Evolutionary conservation across 23 red algal genomes (phyloP).

Genomic region (Gracilaria caudata): DNA sequence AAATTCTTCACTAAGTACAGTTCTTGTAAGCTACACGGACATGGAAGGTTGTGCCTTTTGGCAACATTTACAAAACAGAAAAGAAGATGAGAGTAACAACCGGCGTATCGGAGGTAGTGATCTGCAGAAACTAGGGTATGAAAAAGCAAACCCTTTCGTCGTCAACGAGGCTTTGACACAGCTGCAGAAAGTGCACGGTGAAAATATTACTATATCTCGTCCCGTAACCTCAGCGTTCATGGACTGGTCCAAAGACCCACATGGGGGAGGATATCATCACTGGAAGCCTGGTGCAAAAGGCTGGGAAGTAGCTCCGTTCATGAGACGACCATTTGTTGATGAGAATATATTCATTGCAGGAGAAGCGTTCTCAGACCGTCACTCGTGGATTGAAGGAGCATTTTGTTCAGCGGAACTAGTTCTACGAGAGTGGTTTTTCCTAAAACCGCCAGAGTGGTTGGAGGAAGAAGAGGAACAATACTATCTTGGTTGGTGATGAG

Average conservation of each 20-base stretch:
- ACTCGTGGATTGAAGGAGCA: conserved; percentile 24
- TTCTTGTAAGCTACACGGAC: conserved; percentile 13
- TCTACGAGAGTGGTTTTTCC: conserved; percentile 3
- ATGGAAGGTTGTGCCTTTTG: neutral
- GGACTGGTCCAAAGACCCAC: conserved; percentile 22
- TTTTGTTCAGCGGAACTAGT: conserved; percentile 44
- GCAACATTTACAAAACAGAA: neutral
- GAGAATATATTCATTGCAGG: conserved; percentile 31
- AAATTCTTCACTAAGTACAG: neutral
- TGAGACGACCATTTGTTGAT: conserved; percentile 4
- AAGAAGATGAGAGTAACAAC: neutral
- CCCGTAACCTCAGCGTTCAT: conserved; percentile 12
- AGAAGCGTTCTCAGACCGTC: conserved; percentile 4
- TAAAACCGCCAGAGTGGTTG: conserved; percentile 8
- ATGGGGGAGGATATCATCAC: conserved; percentile 7
- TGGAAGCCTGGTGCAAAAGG: conserved; percentile 40
- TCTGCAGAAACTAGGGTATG: neutral
- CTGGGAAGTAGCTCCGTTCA: conserved; percentile 23
- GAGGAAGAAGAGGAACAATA: conserved; percentile 12
- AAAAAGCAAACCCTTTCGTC: neutral
- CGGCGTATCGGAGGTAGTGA: neutral
- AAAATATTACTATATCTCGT: neutral
- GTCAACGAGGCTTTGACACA: neutral
- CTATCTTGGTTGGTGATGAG: conserved; percentile 32
- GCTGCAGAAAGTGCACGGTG: conserved; percentile 12